phyloP scores from a whole-genome alignment of 345 rosid species.

The Euphorbia peplus region DNA sequence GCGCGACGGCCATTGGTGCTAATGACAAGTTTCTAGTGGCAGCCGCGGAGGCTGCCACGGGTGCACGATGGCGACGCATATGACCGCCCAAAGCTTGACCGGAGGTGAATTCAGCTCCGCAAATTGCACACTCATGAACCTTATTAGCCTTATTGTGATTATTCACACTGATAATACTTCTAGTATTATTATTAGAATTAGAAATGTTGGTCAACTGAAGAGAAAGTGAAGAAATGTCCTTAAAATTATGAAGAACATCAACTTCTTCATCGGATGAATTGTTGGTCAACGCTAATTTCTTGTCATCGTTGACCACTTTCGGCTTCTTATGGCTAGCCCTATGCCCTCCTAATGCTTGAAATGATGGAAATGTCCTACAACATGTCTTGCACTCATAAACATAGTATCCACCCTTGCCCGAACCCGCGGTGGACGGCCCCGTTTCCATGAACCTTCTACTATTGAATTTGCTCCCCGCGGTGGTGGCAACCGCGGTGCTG shows the following conservation, averaged over 20 bases:
- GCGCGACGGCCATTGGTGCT: slow-evolving; percentile 46
- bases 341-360: slow-evolving; percentile 97
- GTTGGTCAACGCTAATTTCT: slow-evolving; percentile 2
- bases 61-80: slow-evolving; percentile 85
- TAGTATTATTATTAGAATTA: neutral
- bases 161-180: slow-evolving; percentile 6
- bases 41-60: slow-evolving; percentile 14
- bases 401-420: slow-evolving; percentile 64
- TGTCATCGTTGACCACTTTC: slow-evolving; percentile 20
- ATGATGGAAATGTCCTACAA: slow-evolving; percentile 76
- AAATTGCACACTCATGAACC: slow-evolving; percentile 87
- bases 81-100: slow-evolving; percentile 99
- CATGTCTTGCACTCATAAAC: slow-evolving; percentile 96
- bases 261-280: slow-evolving; percentile 31
- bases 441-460: slow-evolving; percentile 68
- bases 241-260: slow-evolving; percentile 25
- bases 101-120: slow-evolving; percentile 84
- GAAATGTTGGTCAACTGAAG: slow-evolving; percentile 47
- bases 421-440: slow-evolving; percentile 35
- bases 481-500: neutral
- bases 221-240: slow-evolving; percentile 47
- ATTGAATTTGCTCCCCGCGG: slow-evolving; percentile 37
- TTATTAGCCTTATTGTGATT: slow-evolving; percentile 44
- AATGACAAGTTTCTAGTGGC: slow-evolving; percentile 29
- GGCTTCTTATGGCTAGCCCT: slow-evolving; percentile 98